Percentiles rank a stretch among this genome's conserved stretches.
These are phyloP conservation scores for Sinapis alba DNA, from an alignment of 441 rosid genomes.

Conservation along the genomic window DNA sequence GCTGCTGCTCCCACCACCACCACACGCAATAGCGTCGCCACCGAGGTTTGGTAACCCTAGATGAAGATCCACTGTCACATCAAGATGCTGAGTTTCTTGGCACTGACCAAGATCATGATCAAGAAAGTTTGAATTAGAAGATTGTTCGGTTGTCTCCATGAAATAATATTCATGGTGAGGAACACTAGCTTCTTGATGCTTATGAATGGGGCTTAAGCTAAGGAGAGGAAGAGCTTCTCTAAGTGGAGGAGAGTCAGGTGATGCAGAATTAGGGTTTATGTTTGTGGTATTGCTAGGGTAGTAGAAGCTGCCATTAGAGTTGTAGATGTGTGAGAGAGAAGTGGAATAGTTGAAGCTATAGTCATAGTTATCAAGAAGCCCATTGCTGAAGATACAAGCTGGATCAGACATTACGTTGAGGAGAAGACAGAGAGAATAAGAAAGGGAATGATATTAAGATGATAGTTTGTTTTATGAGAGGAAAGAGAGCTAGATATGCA, in stretches of 20 bases:
- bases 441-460: conserved; percentile 4
- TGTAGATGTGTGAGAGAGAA: conserved; percentile 42
- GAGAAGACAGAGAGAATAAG: not conserved
- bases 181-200: conserved; percentile 39
- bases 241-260: conserved; percentile 67
- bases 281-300: conserved; percentile 34
- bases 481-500: conserved; percentile 35
- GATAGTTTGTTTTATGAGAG: conserved; percentile 16
- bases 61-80: conserved; percentile 81
- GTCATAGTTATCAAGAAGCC: conserved; percentile 44
- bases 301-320: conserved; percentile 41
- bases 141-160: conserved; percentile 39
- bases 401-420: conserved; percentile 71
- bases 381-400: conserved; percentile 57
- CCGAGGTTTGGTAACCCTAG: conserved; percentile 85
- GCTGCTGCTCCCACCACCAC: conserved; percentile 37
- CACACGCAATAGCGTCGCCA: conserved; percentile 22
- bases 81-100: conserved; percentile 36
- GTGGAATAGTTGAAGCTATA: conserved; percentile 48
- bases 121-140: conserved; percentile 30
- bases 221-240: conserved; percentile 89
- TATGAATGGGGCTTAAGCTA: conserved; percentile 56
- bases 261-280: conserved; percentile 29
- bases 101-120: conserved; percentile 34
- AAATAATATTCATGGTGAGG: conserved; percentile 42